phyloP scores from a whole-genome alignment of 805 yeast genomes.

The Ogataea trehaloabstinens region DNA sequence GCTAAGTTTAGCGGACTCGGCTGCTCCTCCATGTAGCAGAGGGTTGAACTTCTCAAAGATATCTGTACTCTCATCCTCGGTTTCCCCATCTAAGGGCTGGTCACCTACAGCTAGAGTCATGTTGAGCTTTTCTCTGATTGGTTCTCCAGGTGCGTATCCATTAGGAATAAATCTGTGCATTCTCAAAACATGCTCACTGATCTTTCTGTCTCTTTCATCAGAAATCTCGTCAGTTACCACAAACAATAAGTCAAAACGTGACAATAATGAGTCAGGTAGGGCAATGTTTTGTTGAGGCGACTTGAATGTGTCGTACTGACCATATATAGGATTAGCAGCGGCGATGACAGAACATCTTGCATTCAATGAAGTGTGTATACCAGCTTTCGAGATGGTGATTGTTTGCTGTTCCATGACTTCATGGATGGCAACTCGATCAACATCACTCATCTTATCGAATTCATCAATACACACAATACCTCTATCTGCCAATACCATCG shows the following conservation, averaged over 20 bases:
- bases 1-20: conserved; percentile 30
- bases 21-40: conserved; percentile 77
- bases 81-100: conserved; percentile 44
- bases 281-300: conserved; percentile 97
- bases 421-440: conserved; percentile 96
- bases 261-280: conserved; percentile 89
- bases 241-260: conserved; percentile 94
- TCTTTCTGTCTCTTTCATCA: conserved; percentile 76
- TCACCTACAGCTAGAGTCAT: conserved; percentile 83
- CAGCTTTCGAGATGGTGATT: conserved; percentile 96
- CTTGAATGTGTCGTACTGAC: conserved; percentile 93
- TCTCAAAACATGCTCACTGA: conserved; percentile 91
- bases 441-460: conserved; percentile 96
- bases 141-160: conserved; percentile 90
- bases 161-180: conserved; percentile 89
- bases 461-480: conserved; percentile 98
- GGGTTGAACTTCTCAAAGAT: conserved; percentile 86
- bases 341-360: conserved; percentile 97
- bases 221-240: conserved; percentile 95
- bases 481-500: conserved; percentile 97
- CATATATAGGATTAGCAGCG: conserved; percentile 96
- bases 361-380: conserved; percentile 92
- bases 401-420: conserved; percentile 99
- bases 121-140: conserved; percentile 73
- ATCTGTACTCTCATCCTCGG: conserved; percentile 49